A percentile compares a stretch with the other conserved stretches of the same genome.
These are phyloP conservation scores for Lactarius sp. DNA, from an alignment of 768 basidiomycete genomes.

Conservation along the genomic window DNA sequence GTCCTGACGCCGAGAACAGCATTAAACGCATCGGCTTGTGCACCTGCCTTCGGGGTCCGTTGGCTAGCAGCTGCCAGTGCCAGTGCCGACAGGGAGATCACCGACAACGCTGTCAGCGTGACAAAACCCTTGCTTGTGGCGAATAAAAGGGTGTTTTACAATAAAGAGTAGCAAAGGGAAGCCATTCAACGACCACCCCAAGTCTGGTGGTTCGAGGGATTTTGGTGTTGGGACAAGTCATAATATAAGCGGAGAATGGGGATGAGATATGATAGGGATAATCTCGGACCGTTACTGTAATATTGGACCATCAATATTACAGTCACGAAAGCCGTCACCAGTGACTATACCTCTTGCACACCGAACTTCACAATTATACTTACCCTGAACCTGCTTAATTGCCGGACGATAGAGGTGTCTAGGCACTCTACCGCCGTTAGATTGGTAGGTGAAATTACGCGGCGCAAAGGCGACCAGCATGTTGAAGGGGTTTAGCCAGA, in stretches of 20 bases:
- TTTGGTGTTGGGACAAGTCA: not conserved
- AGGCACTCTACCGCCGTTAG: not conserved
- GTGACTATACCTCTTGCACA: not conserved
- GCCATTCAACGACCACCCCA: constrained; percentile 43
- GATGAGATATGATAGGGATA: too few relatives aligned
- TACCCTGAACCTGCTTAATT: not conserved
- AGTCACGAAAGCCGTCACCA: not conserved
- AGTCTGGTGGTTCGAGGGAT: constrained; percentile 25
- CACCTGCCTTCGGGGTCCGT: constrained; percentile 28
- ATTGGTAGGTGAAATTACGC: not conserved
- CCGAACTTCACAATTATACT: not conserved
- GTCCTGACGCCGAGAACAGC: constrained; percentile 50
- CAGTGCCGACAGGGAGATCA: constrained; percentile 13
- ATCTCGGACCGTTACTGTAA: not conserved
- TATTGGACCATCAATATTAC: not conserved
- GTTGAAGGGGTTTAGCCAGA: not conserved
- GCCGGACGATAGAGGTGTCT: not conserved
- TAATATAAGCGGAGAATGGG: not conserved
- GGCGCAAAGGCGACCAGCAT: not conserved
- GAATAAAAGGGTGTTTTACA: not conserved
- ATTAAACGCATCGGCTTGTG: constrained; percentile 43
- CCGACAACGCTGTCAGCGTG: constrained; percentile 26
- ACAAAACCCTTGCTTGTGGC: constrained; percentile 22
- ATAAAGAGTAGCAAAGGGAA: constrained; percentile 28
- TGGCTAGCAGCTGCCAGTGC: too few relatives aligned